A percentile compares a stretch with the other conserved stretches of the same genome.
Evolutionary conservation across 768 basidiomycete genomes (phyloP).

Genomic region (Suillus subalutaceus): DNA sequence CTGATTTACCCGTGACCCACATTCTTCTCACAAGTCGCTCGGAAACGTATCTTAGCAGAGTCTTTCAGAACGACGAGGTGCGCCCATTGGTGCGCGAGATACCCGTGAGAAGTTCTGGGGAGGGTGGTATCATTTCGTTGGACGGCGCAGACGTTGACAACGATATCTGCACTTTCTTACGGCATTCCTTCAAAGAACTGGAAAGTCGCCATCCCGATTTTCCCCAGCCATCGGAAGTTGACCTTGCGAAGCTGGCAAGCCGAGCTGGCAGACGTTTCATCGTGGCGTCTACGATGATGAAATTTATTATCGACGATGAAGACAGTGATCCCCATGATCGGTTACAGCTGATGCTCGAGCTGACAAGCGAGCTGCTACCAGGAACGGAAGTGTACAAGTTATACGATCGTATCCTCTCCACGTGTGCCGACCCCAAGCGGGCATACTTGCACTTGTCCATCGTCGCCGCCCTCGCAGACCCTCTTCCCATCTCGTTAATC

Average conservation of each 20-base stretch:
- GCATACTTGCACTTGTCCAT: neutral
- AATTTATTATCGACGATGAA: neutral
- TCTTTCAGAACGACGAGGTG: neutral
- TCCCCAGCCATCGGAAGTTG: neutral
- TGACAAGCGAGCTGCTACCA: neutral
- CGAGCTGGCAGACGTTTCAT: neutral
- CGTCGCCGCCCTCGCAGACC: neutral
- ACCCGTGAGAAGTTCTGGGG: neutral
- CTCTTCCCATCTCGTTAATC: neutral
- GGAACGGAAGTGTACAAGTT: neutral
- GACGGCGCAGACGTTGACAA: neutral
- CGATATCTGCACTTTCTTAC: neutral
- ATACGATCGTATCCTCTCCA: neutral
- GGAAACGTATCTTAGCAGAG: neutral
- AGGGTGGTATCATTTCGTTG: neutral
- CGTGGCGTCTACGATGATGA: neutral
- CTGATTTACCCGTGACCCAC: neutral
- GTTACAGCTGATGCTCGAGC: neutral
- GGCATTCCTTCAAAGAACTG: neutral
- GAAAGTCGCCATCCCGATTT: neutral
- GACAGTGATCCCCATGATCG: neutral
- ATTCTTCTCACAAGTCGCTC: neutral
- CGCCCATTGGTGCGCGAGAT: neutral
- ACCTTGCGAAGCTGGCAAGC: neutral
- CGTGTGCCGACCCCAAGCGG: neutral